phyloP scores from a whole-genome alignment of 2,329 filamentous ascomycete species.

The Calcarisporium arbuscula region DNA sequence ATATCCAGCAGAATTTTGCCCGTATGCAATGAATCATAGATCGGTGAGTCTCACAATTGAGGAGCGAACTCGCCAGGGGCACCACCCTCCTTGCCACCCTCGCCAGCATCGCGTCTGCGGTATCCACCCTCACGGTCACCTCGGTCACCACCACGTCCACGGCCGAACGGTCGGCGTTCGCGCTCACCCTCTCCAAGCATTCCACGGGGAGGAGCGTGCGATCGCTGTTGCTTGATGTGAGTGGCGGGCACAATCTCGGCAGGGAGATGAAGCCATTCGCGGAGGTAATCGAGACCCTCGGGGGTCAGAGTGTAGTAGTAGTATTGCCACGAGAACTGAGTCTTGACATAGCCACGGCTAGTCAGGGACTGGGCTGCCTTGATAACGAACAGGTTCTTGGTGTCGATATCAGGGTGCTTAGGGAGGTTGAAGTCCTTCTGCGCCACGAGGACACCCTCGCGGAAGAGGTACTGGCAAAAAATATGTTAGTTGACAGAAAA shows the following conservation, averaged over 20 bases:
- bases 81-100: constrained; percentile 86
- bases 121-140: constrained; percentile 86
- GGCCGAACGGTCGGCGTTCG: constrained; percentile 79
- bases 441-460: constrained; percentile 86
- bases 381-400: constrained; percentile 99
- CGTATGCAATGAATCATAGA: not conserved
- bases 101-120: constrained; percentile 80
- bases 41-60: constrained; percentile 61
- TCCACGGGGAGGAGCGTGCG: constrained; percentile 93
- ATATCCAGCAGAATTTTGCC: not conserved
- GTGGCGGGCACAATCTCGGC: constrained; percentile 99
- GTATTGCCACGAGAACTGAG: constrained; percentile 99
- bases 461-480: constrained; percentile 78
- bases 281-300: constrained; percentile 99
- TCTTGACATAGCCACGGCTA: constrained; percentile 98
- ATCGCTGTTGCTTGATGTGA: constrained; percentile 99
- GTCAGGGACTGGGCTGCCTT: constrained; percentile 98
- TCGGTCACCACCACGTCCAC: constrained; percentile 68
- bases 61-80: constrained; percentile 88
- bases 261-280: constrained; percentile 99
- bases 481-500: constrained; percentile 19
- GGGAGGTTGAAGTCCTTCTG: constrained; percentile 99
- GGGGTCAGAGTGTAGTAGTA: constrained; percentile 99
- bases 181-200: constrained; percentile 87
- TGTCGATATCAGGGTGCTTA: constrained; percentile 97